Conservation (phyloP, 257 asterid genomes). For the Perilla frutescens region DNA sequence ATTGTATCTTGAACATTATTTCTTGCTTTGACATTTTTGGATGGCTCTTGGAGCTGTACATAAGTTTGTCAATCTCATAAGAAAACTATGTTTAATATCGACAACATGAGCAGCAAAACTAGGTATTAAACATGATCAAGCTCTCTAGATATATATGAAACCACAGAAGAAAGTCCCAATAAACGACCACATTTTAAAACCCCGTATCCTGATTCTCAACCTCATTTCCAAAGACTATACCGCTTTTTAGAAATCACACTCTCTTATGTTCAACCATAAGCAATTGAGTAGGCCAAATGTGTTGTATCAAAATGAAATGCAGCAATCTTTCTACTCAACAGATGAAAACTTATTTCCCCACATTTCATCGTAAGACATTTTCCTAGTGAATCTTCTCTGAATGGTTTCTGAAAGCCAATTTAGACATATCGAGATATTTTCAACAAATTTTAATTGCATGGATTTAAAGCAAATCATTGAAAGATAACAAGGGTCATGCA, state of each 20-base stretch:
- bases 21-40: conserved; percentile 36
- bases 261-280: neutral
- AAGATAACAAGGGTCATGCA: no score
- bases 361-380: neutral
- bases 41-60: conserved; percentile 39
- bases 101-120: neutral
- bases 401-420: no score
- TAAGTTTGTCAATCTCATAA: conserved; percentile 21
- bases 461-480: no score
- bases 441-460: no score
- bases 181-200: no score
- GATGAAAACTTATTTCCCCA: neutral
- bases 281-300: neutral
- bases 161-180: no score
- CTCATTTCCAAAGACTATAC: neutral
- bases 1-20: neutral
- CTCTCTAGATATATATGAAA: no score
- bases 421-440: no score
- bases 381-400: neutral
- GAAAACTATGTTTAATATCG: neutral
- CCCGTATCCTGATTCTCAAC: neutral
- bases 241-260: neutral
- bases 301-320: neutral
- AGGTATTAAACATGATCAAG: no score
- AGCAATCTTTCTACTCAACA: neutral